phyloP scores from a whole-genome alignment of 768 basidiomycete genomes.

The Xerocomus brunneocitrinus region DNA sequence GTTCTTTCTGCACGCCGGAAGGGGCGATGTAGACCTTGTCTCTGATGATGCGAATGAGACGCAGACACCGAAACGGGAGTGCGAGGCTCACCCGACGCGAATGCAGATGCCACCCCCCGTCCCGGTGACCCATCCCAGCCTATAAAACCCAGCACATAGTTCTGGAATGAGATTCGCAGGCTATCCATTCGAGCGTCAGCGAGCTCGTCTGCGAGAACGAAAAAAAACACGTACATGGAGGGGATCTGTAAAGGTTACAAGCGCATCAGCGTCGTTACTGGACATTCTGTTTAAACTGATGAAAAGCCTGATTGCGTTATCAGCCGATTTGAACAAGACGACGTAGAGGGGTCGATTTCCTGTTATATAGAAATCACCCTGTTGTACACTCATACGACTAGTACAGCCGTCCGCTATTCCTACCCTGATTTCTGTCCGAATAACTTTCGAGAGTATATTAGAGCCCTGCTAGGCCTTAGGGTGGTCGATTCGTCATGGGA shows the following conservation, averaged over 20 bases:
- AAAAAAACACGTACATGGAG: constrained; percentile 44
- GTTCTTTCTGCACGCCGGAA: constrained; percentile 88
- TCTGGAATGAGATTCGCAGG: constrained; percentile 91
- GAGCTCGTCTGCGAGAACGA: neutral
- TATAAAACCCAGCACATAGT: constrained; percentile 80
- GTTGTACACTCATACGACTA: neutral
- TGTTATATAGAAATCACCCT: neutral
- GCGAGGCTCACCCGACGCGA: constrained; percentile 49
- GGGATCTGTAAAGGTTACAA: constrained; percentile 59
- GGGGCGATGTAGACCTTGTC: constrained; percentile 84
- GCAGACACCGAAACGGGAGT: neutral
- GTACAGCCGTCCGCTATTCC: too few relatives aligned
- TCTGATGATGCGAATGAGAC: constrained; percentile 29
- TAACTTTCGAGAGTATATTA: too few relatives aligned
- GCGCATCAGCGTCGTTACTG: constrained; percentile 36
- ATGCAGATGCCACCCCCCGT: constrained; percentile 83
- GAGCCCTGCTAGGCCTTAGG: too few relatives aligned
- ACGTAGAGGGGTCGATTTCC: neutral
- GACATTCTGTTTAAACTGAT: constrained; percentile 11
- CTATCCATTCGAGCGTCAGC: constrained; percentile 33
- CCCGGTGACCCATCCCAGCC: constrained; percentile 88
- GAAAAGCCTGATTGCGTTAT: neutral
- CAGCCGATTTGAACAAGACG: neutral
- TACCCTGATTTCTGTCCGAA: too few relatives aligned
- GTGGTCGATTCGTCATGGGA: too few relatives aligned